phyloP scores from a whole-genome alignment of 2,329 filamentous ascomycete genomes.

The Aspergillus hiratsukae region DNA sequence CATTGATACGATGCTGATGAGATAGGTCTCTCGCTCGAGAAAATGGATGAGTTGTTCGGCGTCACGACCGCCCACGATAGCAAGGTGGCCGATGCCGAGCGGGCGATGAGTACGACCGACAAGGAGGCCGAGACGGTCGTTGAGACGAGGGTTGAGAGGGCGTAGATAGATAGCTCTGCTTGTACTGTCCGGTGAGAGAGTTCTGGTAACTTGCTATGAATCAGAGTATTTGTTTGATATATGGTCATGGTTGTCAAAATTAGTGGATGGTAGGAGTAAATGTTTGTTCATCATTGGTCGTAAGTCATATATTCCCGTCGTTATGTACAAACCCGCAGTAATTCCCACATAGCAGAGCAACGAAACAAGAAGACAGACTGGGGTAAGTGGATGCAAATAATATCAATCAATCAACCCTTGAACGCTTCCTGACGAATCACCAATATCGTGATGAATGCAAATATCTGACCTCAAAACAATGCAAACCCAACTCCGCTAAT shows the following conservation, averaged over 20 bases:
- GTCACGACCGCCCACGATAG: constrained; percentile 45
- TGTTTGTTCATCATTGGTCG: neutral
- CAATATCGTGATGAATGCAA: neutral
- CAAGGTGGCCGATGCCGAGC: constrained; percentile 19
- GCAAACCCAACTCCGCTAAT: neutral
- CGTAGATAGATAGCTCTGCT: neutral
- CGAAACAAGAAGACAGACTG: neutral
- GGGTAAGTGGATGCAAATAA: neutral
- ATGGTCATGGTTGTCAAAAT: neutral
- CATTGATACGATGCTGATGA: neutral
- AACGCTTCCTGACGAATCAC: neutral
- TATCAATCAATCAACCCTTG: neutral
- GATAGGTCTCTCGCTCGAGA: constrained; percentile 51
- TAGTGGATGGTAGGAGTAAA: neutral
- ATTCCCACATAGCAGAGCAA: neutral
- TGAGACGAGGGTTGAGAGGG: constrained; percentile 6
- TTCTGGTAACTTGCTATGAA: neutral
- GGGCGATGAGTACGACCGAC: neutral
- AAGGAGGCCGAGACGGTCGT: constrained; percentile 13
- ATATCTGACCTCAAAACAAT: neutral
- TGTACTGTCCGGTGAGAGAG: neutral
- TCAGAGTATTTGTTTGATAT: neutral
- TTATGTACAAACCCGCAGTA: neutral
- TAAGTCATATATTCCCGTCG: constrained; percentile 1
- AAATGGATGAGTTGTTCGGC: constrained; percentile 64